Evolutionary conservation across 78 protist species (phyloP).

Genomic region (Dictyostelium discoideum): dicty_2.7 NC_007089.4:2447501-2448000

Average conservation of each 20-base stretch:
- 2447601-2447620: constrained; percentile 95
- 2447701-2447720: constrained; percentile 91
- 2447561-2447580: constrained; percentile 87
- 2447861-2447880: constrained; percentile 71
- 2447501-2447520: constrained; percentile 95
- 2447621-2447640: constrained; percentile 91
- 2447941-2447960: constrained; percentile 8
- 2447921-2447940: not conserved
- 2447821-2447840: constrained; percentile 71
- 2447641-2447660: constrained; percentile 80
- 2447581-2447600: constrained; percentile 77
- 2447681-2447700: constrained; percentile 91
- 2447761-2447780: constrained; percentile 96
- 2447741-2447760: constrained; percentile 81
- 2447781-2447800: constrained; percentile 78
- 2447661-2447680: constrained; percentile 50
- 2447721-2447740: constrained; percentile 95
- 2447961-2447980: constrained; percentile 11
- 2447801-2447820: constrained; percentile 52
- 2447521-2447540: constrained; percentile 90
- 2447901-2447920: constrained; percentile 89
- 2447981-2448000: not conserved
- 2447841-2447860: constrained; percentile 86
- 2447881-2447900: constrained; percentile 93
- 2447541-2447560: constrained; percentile 94